Evolutionary conservation across 805 yeast species (phyloP), one percentile per base, ranked within the genome.

Genomic region (Priceomyces fermenticarens): DNA sequence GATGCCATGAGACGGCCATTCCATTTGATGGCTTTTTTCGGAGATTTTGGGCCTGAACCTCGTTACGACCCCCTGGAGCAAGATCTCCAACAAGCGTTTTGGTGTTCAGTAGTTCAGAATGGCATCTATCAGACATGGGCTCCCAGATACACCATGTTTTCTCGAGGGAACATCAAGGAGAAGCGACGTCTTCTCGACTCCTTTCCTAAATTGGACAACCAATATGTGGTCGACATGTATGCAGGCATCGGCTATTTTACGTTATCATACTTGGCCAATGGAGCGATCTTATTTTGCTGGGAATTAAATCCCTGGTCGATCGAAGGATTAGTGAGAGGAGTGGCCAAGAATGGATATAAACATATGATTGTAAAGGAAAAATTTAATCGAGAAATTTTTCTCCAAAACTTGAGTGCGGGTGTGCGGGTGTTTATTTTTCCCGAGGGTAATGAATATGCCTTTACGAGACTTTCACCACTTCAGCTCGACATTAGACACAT

Each of bases 231-330:
- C 3, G 96, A 88, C 54, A 52, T 88, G 32, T 88, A 88, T 57
- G 81, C 85, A 25, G 96, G 96, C 0, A 88, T 88, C 36, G 96
- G 96, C 3, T 88, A 88, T 59, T 88, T 88, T 57, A 76, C 89
- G 5, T 62, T 88, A 17, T 72, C 86, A 35, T 88, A 88, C 53
- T 63, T 85, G 34, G 67, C 65, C 36, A 64, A 70, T 23, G 72
- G 73, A 1, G 87, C 88, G 2, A 52, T 61, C 6, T 62, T 86
- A 1, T 72, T 80, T 36, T 81, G 95, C 53, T 88, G 95, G 88
- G 96, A 88, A 46, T 59, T 88, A 33, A 88, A 88, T 51, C 85
- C 88, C 2, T 87, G 93, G 93, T 84, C 91, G 34, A 73, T 84
- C 3, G 80, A 81, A 48, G 96, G 95, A 0, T 65, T 88, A 30